A percentile compares a stretch with the other conserved stretches of the same genome.
Conservation (phyloP, 176 grass and related monocot genomes). For the Raddia guianensis region DNA sequence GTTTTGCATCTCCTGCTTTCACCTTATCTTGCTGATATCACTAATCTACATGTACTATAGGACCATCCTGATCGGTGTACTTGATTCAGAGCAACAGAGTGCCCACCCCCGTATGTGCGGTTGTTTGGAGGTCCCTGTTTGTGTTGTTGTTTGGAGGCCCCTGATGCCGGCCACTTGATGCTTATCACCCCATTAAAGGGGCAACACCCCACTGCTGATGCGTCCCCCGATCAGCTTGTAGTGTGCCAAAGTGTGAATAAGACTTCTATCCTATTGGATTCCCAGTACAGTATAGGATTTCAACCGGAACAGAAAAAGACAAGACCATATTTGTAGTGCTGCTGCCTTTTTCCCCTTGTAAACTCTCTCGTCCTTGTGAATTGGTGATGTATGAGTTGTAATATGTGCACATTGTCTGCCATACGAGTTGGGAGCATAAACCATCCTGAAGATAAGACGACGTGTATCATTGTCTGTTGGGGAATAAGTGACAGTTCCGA, state of each 20-base stretch:
- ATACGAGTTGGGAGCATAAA: conserved; percentile 21
- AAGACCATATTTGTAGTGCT: conserved; percentile 37
- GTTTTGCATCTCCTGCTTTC: conserved; percentile 31
- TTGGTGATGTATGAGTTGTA: conserved; percentile 43
- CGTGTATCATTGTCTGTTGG: conserved; percentile 4
- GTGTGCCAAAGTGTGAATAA: conserved; percentile 48
- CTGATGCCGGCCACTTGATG: conserved; percentile 44
- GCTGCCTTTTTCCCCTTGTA: conserved; percentile 24
- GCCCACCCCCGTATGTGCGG: not conserved
- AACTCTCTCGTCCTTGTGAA: conserved; percentile 24
- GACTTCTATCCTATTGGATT: conserved; percentile 29
- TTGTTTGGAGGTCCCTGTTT: conserved; percentile 35
- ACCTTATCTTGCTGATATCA: conserved; percentile 35
- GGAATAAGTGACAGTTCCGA: conserved; percentile 5
- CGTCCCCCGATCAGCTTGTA: conserved; percentile 19
- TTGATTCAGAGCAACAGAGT: conserved; percentile 32
- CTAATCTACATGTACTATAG: conserved; percentile 21
- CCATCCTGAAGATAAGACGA: conserved; percentile 23
- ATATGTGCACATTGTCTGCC: conserved; percentile 32
- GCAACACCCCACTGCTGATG: conserved; percentile 15
- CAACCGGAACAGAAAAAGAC: conserved; percentile 20
- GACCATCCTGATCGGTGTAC: conserved; percentile 28
- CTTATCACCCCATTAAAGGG: conserved; percentile 32
- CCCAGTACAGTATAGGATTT: conserved; percentile 46
- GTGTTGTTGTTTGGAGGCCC: conserved; percentile 37